phyloP scores from a whole-genome alignment of 345 rosid species.

The Citrus glauca region DNA sequence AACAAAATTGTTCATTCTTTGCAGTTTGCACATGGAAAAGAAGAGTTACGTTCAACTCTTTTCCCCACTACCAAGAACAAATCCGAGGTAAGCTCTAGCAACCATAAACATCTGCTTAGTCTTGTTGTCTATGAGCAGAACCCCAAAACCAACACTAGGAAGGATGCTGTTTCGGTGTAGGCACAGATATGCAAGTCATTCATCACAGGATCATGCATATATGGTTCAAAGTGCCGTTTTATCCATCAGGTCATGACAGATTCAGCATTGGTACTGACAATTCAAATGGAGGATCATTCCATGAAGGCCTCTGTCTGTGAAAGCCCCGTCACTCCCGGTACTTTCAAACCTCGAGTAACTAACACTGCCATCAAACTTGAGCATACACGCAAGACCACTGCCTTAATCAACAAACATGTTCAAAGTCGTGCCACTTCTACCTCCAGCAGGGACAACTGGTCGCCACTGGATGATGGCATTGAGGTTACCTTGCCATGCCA shows the following conservation, averaged over 20 bases:
- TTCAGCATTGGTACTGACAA: slow-evolving; percentile 13
- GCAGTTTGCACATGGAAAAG: slow-evolving; percentile 54
- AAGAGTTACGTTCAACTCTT: slow-evolving; percentile 32
- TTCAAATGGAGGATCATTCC: neutral
- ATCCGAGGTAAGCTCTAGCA: slow-evolving; percentile 30
- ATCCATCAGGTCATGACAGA: slow-evolving; percentile 15
- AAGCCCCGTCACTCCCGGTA: slow-evolving; percentile 1
- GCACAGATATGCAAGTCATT: slow-evolving; percentile 24
- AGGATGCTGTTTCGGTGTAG: slow-evolving; percentile 1
- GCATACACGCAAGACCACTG: neutral
- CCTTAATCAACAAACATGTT: neutral
- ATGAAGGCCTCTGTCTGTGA: neutral
- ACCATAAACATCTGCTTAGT: neutral
- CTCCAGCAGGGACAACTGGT: slow-evolving; percentile 34
- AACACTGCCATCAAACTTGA: neutral
- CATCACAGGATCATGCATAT: slow-evolving; percentile 14
- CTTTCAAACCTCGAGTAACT: neutral
- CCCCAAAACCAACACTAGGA: neutral
- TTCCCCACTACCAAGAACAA: slow-evolving; percentile 24
- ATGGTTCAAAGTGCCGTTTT: slow-evolving; percentile 23
- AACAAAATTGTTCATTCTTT: neutral
- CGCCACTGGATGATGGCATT: slow-evolving; percentile 67
- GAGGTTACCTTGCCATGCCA: slow-evolving; percentile 35
- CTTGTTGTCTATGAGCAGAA: neutral
- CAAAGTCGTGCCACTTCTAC: neutral